phyloP scores from a whole-genome alignment of 257 asterid species.

The Lavandula angustifolia region DNA sequence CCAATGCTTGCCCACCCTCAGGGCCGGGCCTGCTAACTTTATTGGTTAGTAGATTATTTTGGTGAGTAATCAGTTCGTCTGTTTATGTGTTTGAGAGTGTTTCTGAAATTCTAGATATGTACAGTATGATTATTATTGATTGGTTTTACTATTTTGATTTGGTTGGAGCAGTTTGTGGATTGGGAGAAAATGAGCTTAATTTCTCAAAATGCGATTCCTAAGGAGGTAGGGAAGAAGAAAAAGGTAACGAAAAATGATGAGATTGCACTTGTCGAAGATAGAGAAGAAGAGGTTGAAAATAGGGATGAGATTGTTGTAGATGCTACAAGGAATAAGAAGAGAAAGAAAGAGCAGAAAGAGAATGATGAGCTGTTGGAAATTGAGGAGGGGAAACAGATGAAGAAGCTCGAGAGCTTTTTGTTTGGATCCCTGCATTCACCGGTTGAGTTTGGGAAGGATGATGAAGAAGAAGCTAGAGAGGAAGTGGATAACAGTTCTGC shows the following conservation, averaged over 20 bases:
- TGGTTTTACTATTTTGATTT: slow-evolving; percentile 19
- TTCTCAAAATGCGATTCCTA: slow-evolving; percentile 68
- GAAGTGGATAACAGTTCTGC: slow-evolving; percentile 50
- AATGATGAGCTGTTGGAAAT: slow-evolving; percentile 37
- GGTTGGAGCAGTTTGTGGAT: slow-evolving; percentile 20
- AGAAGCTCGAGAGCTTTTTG: slow-evolving; percentile 59
- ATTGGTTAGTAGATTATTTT: too few relatives aligned
- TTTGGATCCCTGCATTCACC: slow-evolving; percentile 78
- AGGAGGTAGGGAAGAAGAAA: slow-evolving; percentile 47
- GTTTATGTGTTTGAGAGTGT: neutral
- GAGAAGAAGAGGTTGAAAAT: slow-evolving; percentile 38
- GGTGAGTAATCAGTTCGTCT: neutral
- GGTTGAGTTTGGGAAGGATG: slow-evolving; percentile 56
- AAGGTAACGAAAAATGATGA: slow-evolving; percentile 34
- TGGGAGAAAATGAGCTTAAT: slow-evolving; percentile 55
- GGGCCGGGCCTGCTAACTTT: too few relatives aligned
- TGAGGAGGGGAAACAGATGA: slow-evolving; percentile 68
- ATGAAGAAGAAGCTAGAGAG: slow-evolving; percentile 44
- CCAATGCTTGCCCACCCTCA: too few relatives aligned
- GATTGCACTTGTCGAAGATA: slow-evolving; percentile 31
- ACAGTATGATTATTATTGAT: neutral
- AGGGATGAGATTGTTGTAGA: slow-evolving; percentile 27
- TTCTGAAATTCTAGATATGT: neutral
- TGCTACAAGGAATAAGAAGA: slow-evolving; percentile 38
- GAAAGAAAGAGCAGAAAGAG: slow-evolving; percentile 50